These are phyloP conservation scores for Symbiodinium pilosum DNA, from an alignment of 73 alveolate genomes.

Conservation along the genomic window DNA sequence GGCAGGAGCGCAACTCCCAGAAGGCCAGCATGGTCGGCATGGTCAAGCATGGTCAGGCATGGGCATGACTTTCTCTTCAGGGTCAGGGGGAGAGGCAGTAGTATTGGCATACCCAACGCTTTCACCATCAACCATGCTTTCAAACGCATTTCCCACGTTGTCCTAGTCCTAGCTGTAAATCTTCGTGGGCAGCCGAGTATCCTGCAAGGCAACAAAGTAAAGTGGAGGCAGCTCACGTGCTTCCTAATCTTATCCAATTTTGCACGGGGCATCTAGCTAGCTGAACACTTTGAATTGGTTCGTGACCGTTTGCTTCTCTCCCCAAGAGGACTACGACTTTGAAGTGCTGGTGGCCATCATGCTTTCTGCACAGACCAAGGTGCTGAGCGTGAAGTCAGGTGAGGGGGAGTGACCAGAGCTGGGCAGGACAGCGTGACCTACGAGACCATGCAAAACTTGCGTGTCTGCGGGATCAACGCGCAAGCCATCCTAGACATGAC, in stretches of 20 bases:
- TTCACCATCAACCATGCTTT: not conserved
- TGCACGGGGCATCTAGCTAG: too few relatives aligned
- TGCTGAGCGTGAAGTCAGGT: not conserved
- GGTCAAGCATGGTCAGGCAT: too few relatives aligned
- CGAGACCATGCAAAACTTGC: conserved; percentile 96
- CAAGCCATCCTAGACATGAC: conserved; percentile 96
- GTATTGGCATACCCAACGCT: too few relatives aligned
- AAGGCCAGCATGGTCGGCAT: too few relatives aligned
- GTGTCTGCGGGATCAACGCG: conserved; percentile 97
- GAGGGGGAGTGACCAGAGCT: not conserved
- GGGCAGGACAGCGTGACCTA: conserved; percentile 96
- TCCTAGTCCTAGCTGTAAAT: not conserved
- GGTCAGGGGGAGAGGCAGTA: too few relatives aligned
- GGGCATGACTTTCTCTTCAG: too few relatives aligned
- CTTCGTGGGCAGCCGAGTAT: too few relatives aligned
- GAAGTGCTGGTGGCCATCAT: conserved; percentile 98
- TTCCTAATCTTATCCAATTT: too few relatives aligned
- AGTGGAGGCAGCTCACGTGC: too few relatives aligned
- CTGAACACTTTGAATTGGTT: too few relatives aligned
- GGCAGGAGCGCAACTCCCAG: not conserved
- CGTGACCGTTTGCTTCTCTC: not conserved
- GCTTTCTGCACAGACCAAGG: conserved; percentile 98
- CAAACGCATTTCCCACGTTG: not conserved
- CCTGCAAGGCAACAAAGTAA: too few relatives aligned
- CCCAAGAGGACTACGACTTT: conserved; percentile 61